These are phyloP conservation scores for Leccinum olivaceopallidum DNA, from an alignment of 768 basidiomycete genomes.

Conservation along the genomic window DNA sequence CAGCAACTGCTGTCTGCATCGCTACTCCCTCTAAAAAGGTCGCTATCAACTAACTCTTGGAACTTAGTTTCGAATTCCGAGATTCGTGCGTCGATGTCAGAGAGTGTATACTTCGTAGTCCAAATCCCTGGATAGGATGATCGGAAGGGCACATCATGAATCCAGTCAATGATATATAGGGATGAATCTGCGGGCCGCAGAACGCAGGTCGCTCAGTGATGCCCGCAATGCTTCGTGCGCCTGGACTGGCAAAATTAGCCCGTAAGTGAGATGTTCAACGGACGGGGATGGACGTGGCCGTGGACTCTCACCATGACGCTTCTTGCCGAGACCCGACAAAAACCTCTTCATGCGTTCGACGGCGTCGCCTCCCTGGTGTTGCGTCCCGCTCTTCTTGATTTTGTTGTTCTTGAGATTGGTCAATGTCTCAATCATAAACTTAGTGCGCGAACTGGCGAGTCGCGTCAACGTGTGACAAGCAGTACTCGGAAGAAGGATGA, in stretches of 20 bases:
- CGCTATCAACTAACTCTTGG: background rate
- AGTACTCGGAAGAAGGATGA: background rate
- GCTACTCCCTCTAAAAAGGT: background rate
- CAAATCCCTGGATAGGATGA: background rate
- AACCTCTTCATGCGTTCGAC: too few species aligned
- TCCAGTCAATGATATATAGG: too few species aligned
- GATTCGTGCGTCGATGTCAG: background rate
- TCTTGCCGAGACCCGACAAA: too few species aligned
- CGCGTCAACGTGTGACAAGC: conserved; percentile 1
- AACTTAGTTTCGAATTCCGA: background rate
- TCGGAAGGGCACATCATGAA: background rate
- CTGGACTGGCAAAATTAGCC: conserved; percentile 50
- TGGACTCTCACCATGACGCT: too few species aligned
- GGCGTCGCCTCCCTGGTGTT: too few species aligned
- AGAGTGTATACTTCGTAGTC: too few species aligned
- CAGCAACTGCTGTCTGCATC: background rate
- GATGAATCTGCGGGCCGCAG: conserved; percentile 41
- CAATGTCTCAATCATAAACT: too few species aligned
- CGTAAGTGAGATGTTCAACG: background rate
- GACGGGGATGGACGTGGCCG: too few species aligned
- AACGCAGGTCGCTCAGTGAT: conserved; percentile 77
- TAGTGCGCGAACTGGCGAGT: conserved; percentile 60
- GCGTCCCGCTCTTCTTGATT: too few species aligned
- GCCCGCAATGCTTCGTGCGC: conserved; percentile 86
- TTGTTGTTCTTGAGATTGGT: too few species aligned